Base-by-base conservation (phyloP, 2,329 filamentous ascomycete genomes). In the Stagonosporopsis rhizophila region DNA sequence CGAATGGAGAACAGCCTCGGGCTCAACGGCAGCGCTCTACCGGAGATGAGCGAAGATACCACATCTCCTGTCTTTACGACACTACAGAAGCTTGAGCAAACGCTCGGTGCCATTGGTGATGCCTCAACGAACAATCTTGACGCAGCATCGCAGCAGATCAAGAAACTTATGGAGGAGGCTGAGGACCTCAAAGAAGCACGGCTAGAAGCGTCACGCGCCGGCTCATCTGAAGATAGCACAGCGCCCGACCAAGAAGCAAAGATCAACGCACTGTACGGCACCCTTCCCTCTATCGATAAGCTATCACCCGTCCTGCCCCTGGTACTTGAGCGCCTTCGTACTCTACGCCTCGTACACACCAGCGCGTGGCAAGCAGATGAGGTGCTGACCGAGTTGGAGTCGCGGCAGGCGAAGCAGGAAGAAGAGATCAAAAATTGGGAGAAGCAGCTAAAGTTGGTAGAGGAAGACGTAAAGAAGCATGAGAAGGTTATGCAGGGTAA, bases 231-330 rank as follows among this genome's bases (percentile, higher is more conserved):
- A 14, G 66, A 68, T 11, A 47, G n/a, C 40, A 51, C 72, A 50
- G 82, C 88, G 53, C 81, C 83, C 8, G 92, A 96, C 66, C 90
- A 96, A 67, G 84, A 87, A 37, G 84, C 90, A 49, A 96, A 96
- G 74, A 90, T 99, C 73, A 95, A 96, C 63, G 91, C 93, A 1
- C 84, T 99, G 5, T 97, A 97, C 76, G 89, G 90, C 1, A 91
- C 92, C 3, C 80, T 99, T 15, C 89, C 92, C 1, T 95, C 91
- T 0, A 95, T 99, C 56, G 92, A 96, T 76, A 90, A 84, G 53
- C 82, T 99, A 7, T 85, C 91, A 6, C 95, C 95, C 1, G 82
- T 96, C 17, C 83, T 99, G 4, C 94, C 95, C 1, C 86, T 91
- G 5, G 82, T 98, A 9, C 82, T 99, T 11, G 92, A 97, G 68